These are phyloP conservation scores for Penicillium verrucosum DNA, from an alignment of 2,329 filamentous ascomycete species.

Conservation along the genomic window DNA sequence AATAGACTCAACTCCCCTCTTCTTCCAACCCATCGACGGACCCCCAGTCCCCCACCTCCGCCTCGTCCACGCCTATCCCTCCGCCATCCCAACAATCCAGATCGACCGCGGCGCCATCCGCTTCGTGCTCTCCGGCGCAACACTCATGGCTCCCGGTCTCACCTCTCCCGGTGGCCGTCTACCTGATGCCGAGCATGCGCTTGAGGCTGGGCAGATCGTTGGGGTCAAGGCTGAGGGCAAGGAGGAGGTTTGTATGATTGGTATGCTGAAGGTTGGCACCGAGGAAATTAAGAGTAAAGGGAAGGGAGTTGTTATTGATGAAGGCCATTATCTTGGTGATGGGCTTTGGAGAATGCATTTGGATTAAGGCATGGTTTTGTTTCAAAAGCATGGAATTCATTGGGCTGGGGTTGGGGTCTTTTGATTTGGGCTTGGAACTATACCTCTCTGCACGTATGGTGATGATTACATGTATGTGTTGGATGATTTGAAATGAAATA, in stretches of 20 bases:
- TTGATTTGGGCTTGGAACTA: not conserved
- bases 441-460: conserved; percentile 1
- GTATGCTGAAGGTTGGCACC: conserved; percentile 77
- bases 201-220: conserved; percentile 78
- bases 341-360: conserved; percentile 77
- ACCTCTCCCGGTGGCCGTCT: conserved; percentile 79
- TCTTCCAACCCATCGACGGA: conserved; percentile 81
- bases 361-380: conserved; percentile 39
- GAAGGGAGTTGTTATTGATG: conserved; percentile 91
- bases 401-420: not conserved
- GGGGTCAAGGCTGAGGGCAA: conserved; percentile 93
- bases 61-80: conserved; percentile 85
- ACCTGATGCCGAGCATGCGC: conserved; percentile 61
- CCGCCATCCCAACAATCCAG: conserved; percentile 76
- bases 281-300: conserved; percentile 90
- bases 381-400: not conserved
- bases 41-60: conserved; percentile 81
- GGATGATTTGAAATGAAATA: conserved; percentile 8
- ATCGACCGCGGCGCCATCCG: conserved; percentile 96
- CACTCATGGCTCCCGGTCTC: conserved; percentile 92
- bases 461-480: conserved; percentile 2
- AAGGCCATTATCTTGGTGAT: conserved; percentile 90
- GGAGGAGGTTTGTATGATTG: conserved; percentile 83
- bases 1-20: conserved; percentile 72
- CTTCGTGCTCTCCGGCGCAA: conserved; percentile 89